Evolutionary conservation across 208 protist genomes (phyloP), one percentile per base, ranked within the genome.

Genomic region (Acanthamoeba royreba): DNA sequence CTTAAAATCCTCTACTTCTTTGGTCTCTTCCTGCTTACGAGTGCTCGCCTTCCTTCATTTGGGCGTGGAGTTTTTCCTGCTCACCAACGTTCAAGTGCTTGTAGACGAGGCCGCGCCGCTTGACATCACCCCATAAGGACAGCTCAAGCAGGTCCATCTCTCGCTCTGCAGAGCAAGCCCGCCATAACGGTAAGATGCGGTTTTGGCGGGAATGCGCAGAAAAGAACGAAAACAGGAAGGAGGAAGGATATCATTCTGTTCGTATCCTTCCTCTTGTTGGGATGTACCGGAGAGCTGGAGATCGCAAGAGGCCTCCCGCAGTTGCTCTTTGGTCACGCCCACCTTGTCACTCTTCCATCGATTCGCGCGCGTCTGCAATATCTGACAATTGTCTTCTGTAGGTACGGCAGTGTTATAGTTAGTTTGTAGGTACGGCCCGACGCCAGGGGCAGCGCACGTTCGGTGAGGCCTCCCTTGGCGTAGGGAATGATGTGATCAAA

Each of bases 401-500:
- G 25, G 19, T 66, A 28, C 19, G n/a, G 49, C 49, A 58, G 49
- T 58, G 49, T 58, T 58, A 58, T 13, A 58, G 22, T n/a, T n/a
- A n/a, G n/a, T n/a, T n/a, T n/a, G n/a, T n/a, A n/a, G n/a, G n/a
- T n/a, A n/a, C n/a, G n/a, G n/a, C n/a, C n/a, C n/a, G n/a, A n/a
- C n/a, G n/a, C n/a, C 4, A 77, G 31, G 9, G 4, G 63, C 4
- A 8, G 22, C 31, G 63, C 5, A 77, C 63, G 22, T 43, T 77
- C 63, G 8, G 79, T 88, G 79, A 53, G 47, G 3, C 52, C 52
- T 5, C 79, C 79, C 40, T 88, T 88, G 43, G 79, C 4, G 28
- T 55, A 88, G 8, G 79, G 79, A 35, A 88, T n/a, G n/a, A 88
- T 61, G 79, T 88, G 79, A 38, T 88, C 79, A 40, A 63, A 88